Evolutionary conservation across 2,329 filamentous ascomycete species (phyloP).

Genomic region (Chaetomiaceae sp.): DNA sequence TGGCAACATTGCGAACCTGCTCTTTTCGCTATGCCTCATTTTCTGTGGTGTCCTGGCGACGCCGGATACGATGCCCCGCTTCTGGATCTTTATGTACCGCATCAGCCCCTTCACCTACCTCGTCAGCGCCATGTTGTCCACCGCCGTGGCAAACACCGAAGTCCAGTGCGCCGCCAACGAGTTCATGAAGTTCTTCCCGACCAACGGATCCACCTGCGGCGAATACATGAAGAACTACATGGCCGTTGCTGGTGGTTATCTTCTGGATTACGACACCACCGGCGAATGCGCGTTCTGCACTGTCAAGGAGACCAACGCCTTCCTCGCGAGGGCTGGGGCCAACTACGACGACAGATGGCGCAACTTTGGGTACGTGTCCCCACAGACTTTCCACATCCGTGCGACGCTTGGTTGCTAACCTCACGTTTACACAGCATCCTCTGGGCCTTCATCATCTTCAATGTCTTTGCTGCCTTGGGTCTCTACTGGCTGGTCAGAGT

Average conservation of each 20-base stretch:
- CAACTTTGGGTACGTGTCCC: constrained; percentile 49
- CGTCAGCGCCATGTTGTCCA: constrained; percentile 65
- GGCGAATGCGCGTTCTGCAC: constrained; percentile 52
- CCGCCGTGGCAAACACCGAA: constrained; percentile 61
- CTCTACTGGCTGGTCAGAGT: constrained; percentile 44
- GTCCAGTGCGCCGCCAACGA: constrained; percentile 68
- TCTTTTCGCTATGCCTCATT: constrained; percentile 68
- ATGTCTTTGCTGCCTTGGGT: constrained; percentile 43
- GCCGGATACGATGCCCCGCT: constrained; percentile 58
- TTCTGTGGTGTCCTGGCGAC: constrained; percentile 71
- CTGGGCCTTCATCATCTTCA: constrained; percentile 45
- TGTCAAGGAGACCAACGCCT: constrained; percentile 47
- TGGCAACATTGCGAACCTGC: constrained; percentile 69
- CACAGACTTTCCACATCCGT: no score
- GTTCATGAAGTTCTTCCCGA: constrained; percentile 60
- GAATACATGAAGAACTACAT: constrained; percentile 55
- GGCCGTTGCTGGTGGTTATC: constrained; percentile 43
- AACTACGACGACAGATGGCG: constrained; percentile 59
- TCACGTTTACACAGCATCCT: background rate
- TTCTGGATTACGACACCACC: constrained; percentile 46
- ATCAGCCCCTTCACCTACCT: constrained; percentile 80
- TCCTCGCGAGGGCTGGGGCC: constrained; percentile 44
- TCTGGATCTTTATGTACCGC: constrained; percentile 84
- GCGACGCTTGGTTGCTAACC: background rate
- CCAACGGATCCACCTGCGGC: constrained; percentile 51